Base-by-base conservation (phyloP, 257 asterid genomes). In the Nyctanthes arbortristis region DNA sequence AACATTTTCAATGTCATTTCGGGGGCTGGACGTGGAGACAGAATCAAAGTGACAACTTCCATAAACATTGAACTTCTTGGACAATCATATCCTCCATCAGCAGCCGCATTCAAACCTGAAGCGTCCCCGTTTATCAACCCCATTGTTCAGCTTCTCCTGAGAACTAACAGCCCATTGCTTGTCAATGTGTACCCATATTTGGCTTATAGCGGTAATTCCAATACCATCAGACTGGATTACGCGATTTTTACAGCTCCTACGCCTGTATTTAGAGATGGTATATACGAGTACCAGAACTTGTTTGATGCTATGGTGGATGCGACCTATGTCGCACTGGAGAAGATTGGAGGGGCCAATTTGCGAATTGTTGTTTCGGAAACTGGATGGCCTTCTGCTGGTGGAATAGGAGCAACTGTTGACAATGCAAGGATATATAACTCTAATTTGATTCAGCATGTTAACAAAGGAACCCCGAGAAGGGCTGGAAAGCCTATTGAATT, bases 321-420 rank as follows among this genome's bases (percentile, higher is more conserved):
- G n/a, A 20, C 52, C 22, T 65, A 80, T 49, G 65, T 68, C 3
- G 85, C 78, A 7, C 58, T 67, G 8, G 82, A 75, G 77, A 80
- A 70, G 58, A 61, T 58, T 0, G 84, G 84, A 12, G 84, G 73
- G n/a, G 28, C 52, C 0, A 60, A 59, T 20, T 35, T 81, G 1
- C 68, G 37, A 25, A 43, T 81, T 3, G 74, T 78, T 22, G 85
- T 84, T 13, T 62, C 84, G 0, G 84, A 84, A 62, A 69, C 72
- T 3, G 88, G 88, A 0, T 84, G 86, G 88, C 86, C 86, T 20
- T 62, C 84, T 1, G 66, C 31, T 0, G 86, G 82, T 24, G 75
- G 68, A 43, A 47, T 61, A 27, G 66, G 57, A 4, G 20, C 82
- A 6, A 72, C 67, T 8, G 0, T 58, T 1, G 36, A 72, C 1